Evolutionary conservation across 371 early-diverging fungal genomes (phyloP).

Genomic region (Mucor plumbeus): DNA sequence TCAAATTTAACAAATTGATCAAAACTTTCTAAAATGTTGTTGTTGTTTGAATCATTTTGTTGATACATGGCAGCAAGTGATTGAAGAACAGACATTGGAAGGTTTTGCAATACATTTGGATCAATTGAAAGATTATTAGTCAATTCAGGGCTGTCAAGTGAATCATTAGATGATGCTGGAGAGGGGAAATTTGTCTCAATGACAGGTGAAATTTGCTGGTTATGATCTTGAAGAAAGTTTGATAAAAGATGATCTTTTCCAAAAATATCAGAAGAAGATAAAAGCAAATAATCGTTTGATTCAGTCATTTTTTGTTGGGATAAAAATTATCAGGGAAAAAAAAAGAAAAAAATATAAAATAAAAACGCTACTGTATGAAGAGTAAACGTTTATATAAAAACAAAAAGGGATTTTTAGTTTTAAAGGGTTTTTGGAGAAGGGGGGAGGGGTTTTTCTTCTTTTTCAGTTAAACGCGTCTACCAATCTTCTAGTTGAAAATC

Average conservation of each 20-base stretch:
- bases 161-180: conserved; percentile 36
- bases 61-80: conserved; percentile 41
- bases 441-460: conserved; percentile 2
- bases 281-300: conserved; percentile 34
- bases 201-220: conserved; percentile 18
- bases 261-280: conserved; percentile 29
- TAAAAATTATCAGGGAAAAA: not conserved
- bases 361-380: conserved; percentile 18
- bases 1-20: conserved; percentile 50
- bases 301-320: conserved; percentile 23
- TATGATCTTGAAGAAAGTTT: conserved; percentile 31
- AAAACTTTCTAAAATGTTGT: conserved; percentile 22
- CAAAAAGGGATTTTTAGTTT: conserved; percentile 31
- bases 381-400: conserved; percentile 31
- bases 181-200: conserved; percentile 35
- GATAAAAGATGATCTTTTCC: conserved; percentile 37
- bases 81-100: conserved; percentile 37
- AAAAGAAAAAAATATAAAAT: conserved; percentile 31
- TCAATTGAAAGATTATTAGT: conserved; percentile 26
- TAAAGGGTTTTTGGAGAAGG: conserved; percentile 5
- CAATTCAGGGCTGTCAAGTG: conserved; percentile 29
- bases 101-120: conserved; percentile 35
- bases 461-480: conserved; percentile 9
- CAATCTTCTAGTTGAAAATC: conserved; percentile 14
- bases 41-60: conserved; percentile 10